Conservation (phyloP, 108 stramenopile species). For the Parietichytrium sp. region DNA sequence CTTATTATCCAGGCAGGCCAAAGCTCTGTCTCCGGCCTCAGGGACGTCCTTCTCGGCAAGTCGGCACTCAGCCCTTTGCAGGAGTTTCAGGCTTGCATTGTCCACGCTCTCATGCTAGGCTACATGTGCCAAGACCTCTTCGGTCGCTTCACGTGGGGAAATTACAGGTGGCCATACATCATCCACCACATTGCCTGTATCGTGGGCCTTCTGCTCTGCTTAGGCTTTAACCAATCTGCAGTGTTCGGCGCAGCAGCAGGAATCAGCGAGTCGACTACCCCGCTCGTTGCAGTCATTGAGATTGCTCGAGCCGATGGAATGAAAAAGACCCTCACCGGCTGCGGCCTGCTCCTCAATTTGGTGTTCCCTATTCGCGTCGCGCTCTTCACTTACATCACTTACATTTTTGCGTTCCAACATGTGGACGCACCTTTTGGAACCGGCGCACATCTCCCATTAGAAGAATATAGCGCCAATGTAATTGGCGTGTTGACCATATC, state of each 20-base stretch:
- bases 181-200: constrained; percentile 24
- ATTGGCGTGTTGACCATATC: not conserved
- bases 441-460: not conserved
- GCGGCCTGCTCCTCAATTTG: not conserved
- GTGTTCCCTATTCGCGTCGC: not conserved
- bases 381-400: constrained; percentile 30
- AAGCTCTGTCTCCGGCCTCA: not conserved
- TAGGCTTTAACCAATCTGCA: not conserved
- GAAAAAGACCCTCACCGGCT: not conserved
- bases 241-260: constrained; percentile 28
- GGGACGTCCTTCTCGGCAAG: not conserved
- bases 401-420: not conserved
- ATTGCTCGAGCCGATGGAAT: constrained; percentile 25
- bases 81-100: not conserved
- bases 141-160: not conserved
- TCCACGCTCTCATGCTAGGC: constrained; percentile 11
- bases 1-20: not conserved
- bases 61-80: not conserved
- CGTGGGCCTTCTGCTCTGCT: not conserved
- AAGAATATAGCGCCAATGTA: not conserved
- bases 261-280: not conserved
- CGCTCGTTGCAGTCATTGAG: constrained; percentile 3
- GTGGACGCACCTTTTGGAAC: not conserved
- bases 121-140: constrained; percentile 34
- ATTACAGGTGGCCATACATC: not conserved